Evolutionary conservation across 179 eudicot genomes (phyloP).

Genomic region (Silene noctiflora): DNA sequence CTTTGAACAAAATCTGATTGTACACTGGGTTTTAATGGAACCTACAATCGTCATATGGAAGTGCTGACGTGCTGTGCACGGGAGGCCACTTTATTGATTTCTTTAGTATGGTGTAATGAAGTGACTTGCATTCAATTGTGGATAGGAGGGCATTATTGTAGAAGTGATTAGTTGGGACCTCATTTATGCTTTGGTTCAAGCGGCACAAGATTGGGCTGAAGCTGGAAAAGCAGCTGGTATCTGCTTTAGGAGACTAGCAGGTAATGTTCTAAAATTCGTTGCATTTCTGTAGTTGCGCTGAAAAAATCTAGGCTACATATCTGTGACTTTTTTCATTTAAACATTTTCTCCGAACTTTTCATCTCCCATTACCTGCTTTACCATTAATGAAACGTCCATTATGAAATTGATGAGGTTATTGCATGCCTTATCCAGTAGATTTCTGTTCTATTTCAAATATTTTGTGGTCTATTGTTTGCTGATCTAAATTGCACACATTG

Average conservation of each 20-base stretch:
- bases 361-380: not conserved
- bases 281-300: not conserved
- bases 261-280: conserved; percentile 10
- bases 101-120: conserved; percentile 13
- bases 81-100: conserved; percentile 15
- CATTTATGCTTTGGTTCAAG: conserved; percentile 8
- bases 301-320: not conserved
- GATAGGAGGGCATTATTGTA: conserved; percentile 10
- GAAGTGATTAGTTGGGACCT: conserved; percentile 19
- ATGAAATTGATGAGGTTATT: not conserved
- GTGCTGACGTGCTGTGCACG: conserved; percentile 13
- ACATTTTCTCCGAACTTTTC: not conserved
- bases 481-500: not conserved
- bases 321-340: not conserved
- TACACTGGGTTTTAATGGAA: conserved; percentile 20
- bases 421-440: not conserved
- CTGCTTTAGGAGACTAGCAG: conserved; percentile 18
- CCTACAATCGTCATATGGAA: conserved; percentile 7
- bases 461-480: not conserved
- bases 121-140: conserved; percentile 23
- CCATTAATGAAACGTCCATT: not conserved
- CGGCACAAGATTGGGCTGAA: conserved; percentile 17
- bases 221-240: conserved; percentile 16
- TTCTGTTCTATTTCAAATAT: not conserved
- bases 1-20: conserved; percentile 1